A percentile compares a stretch with the other conserved stretches of the same genome.
These are phyloP conservation scores for Yarrowia keelungensis DNA, from an alignment of 805 yeast genomes.

Conservation along the genomic window DNA sequence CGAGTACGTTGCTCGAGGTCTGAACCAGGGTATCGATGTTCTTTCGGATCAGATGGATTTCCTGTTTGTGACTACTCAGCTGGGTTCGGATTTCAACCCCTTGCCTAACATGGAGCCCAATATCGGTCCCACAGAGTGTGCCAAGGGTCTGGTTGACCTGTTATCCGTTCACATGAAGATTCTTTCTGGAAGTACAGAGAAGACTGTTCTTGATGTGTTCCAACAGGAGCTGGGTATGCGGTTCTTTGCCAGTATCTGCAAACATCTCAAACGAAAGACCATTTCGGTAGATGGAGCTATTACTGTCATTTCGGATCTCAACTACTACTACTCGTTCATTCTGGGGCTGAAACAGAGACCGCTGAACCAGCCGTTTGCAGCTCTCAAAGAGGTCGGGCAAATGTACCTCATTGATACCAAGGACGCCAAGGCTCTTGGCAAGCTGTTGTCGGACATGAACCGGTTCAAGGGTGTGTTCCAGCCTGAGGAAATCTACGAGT, in stretches of 20 bases:
- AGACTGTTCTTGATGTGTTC: constrained; percentile 85
- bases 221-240: constrained; percentile 93
- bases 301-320: constrained; percentile 79
- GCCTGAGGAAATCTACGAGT: constrained; percentile 93
- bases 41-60: constrained; percentile 80
- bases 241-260: constrained; percentile 76
- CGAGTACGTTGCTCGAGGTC: constrained; percentile 88
- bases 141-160: constrained; percentile 64
- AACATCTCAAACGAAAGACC: constrained; percentile 73
- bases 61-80: constrained; percentile 61
- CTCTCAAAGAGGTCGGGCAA: constrained; percentile 85
- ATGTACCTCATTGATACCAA: constrained; percentile 73
- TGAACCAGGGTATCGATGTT: constrained; percentile 90
- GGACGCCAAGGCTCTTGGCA: constrained; percentile 85
- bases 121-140: constrained; percentile 67
- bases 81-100: constrained; percentile 70
- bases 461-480: constrained; percentile 87
- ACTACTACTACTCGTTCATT: constrained; percentile 76
- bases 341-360: constrained; percentile 57
- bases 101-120: constrained; percentile 46
- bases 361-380: constrained; percentile 75
- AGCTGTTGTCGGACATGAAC: constrained; percentile 78
- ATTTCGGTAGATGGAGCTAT: constrained; percentile 85
- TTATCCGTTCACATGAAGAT: constrained; percentile 74
- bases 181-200: constrained; percentile 82